Evolutionary conservation across 2,329 filamentous ascomycete species (phyloP), one percentile per base, ranked within the genome.

Genomic region (Aureobasidium sp.): DNA sequence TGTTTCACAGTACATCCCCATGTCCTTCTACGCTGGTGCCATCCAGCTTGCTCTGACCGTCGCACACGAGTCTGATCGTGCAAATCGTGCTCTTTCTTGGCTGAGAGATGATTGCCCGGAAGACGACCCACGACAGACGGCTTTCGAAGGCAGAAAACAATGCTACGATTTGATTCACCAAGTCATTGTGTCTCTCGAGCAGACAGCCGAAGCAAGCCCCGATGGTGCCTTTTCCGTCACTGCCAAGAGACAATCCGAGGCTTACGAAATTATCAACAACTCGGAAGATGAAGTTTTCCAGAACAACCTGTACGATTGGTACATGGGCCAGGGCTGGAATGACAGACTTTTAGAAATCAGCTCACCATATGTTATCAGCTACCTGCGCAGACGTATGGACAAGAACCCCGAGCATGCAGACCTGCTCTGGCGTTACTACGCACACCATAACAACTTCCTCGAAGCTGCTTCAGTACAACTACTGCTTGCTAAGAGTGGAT

Each of bases 251-350:
- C 84, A 89, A 66, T 84, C 85, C 55, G 93, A 99, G 76, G 93
- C 94, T 0, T 96, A 97, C 75, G 84, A 87, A 48, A 89, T 97
- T 2, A 91, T 99, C 68, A 90, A 95, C 71, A 84, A 83, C 63
- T 96, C 93, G 0, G 84, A 87, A 15, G 94, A 99, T 67, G 90
- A 97, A 70, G 89, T 97, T 5, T 99, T 99, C 78, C 88, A 97
- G 73, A 95, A 90, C 64, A 91, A 90, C 69, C 81, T 99, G n/a
- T 99, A 97, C 72, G 92, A 97, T 70, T 99, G 94, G 93, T 99
- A 99, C 74, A 86, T 97, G 67, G 77, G 83, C 60, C 87, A 92
- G 72, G 88, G 89, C 20, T 92, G 90, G 86, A 88, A 85, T 10
- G 91, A 97, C 66, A 87, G 91, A 15, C 83, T 99, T 32, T 83